These are phyloP conservation scores for Aegilops sharonensis DNA, from an alignment of 176 grass and related monocot genomes.

Conservation along the genomic window DNA sequence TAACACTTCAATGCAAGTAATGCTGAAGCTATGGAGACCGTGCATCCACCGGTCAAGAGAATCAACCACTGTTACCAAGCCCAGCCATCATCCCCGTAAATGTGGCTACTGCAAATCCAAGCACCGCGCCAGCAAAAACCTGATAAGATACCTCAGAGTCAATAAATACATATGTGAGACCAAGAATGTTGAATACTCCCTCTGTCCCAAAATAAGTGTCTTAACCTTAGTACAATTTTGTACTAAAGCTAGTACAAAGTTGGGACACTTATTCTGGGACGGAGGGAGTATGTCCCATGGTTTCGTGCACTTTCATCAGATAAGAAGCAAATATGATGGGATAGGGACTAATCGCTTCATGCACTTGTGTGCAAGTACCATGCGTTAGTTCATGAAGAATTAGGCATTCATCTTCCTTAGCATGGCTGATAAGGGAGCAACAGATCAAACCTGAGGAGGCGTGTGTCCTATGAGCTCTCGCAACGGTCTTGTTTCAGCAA, in stretches of 20 bases:
- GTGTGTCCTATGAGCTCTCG: slow-evolving; percentile 90
- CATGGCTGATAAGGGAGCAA: background rate
- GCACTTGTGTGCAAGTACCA: background rate
- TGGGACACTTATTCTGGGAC: too few relatives aligned
- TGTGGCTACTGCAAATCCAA: slow-evolving; percentile 74
- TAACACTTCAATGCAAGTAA: slow-evolving; percentile 18
- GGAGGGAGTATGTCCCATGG: background rate
- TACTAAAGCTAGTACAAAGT: too few relatives aligned
- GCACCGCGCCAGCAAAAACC: slow-evolving; percentile 68
- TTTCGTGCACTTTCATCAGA: background rate
- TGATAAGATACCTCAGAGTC: slow-evolving; percentile 13
- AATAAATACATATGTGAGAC: background rate
- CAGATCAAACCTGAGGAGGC: slow-evolving; percentile 71
- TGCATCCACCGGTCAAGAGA: slow-evolving; percentile 13
- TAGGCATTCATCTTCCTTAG: background rate
- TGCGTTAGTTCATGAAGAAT: background rate
- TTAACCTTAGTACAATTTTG: too few relatives aligned
- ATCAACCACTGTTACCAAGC: slow-evolving; percentile 47
- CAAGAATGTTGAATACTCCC: background rate
- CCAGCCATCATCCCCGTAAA: slow-evolving; percentile 55
- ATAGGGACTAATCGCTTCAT: background rate
- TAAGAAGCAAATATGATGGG: slow-evolving; percentile 9
- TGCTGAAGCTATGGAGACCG: slow-evolving; percentile 24
- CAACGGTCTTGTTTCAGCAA: slow-evolving; percentile 87
- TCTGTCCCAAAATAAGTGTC: too few relatives aligned